phyloP scores from a whole-genome alignment of 2,329 filamentous ascomycete genomes.

The Colletotrichum sp. region DNA sequence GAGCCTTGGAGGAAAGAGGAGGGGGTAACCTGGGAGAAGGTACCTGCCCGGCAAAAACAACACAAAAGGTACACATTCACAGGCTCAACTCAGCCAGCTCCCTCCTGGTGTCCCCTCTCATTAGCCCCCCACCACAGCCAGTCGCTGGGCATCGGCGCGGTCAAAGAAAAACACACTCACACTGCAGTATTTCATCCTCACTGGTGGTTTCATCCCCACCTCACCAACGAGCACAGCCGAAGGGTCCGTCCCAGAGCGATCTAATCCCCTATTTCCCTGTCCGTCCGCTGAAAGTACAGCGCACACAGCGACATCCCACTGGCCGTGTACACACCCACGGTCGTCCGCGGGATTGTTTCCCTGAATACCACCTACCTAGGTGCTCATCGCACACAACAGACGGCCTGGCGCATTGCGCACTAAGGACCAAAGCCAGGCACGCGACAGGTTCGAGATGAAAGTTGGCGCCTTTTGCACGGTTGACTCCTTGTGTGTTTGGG shows the following conservation, averaged over 20 bases:
- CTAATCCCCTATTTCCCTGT: neutral
- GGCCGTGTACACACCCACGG: neutral
- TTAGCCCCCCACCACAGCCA: neutral
- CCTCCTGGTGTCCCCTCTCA: neutral
- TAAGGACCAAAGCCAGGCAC: neutral
- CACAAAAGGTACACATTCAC: neutral
- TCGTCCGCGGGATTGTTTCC: neutral
- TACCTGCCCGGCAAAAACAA: neutral
- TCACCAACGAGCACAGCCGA: conserved; percentile 1
- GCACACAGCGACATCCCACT: neutral
- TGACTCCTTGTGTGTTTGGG: neutral
- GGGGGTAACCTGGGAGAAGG: neutral
- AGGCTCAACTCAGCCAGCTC: neutral
- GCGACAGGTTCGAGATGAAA: neutral
- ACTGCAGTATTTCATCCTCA: neutral
- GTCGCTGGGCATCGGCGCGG: neutral
- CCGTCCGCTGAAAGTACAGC: neutral
- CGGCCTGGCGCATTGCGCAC: conserved; percentile 9
- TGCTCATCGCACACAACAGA: neutral
- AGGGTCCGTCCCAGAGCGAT: neutral
- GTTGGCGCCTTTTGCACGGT: neutral
- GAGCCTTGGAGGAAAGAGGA: neutral
- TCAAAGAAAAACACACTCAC: neutral
- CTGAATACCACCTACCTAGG: neutral
- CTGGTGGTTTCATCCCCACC: conserved; percentile 18